phyloP scores from a whole-genome alignment of 2,329 filamentous ascomycete species.

The Boeremia exigua region DNA sequence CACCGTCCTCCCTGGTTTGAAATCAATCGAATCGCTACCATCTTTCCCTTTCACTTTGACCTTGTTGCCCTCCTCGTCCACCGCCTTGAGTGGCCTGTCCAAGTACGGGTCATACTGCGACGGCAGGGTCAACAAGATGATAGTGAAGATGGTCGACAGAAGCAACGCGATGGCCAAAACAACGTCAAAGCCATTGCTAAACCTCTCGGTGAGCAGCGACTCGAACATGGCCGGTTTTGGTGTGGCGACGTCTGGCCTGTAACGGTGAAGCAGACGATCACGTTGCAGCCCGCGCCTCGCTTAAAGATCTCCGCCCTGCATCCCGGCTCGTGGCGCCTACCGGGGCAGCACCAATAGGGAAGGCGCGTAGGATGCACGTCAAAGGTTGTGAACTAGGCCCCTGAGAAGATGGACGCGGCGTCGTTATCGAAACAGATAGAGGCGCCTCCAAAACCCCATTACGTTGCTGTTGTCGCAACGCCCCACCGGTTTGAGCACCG shows the following conservation, averaged over 20 bases:
- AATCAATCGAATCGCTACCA: slow-evolving; percentile 27
- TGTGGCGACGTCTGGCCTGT: slow-evolving; percentile 24
- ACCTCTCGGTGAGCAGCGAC: slow-evolving; percentile 33
- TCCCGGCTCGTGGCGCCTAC: slow-evolving; percentile 9
- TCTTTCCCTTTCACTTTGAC: slow-evolving; percentile 27
- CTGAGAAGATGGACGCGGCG: slow-evolving; percentile 14
- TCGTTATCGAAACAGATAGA: slow-evolving; percentile 30
- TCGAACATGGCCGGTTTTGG: slow-evolving; percentile 37
- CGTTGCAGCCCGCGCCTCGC: slow-evolving; percentile 21
- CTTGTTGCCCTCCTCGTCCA: slow-evolving; percentile 35
- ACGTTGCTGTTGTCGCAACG: slow-evolving; percentile 11
- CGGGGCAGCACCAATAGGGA: slow-evolving; percentile 18
- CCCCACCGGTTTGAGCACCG: slow-evolving; percentile 17
- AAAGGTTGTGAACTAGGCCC: slow-evolving; percentile 16
- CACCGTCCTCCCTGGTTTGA: slow-evolving; percentile 58
- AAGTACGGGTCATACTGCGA: slow-evolving; percentile 56
- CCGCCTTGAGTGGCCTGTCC: slow-evolving; percentile 31
- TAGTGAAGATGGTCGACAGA: slow-evolving; percentile 55
- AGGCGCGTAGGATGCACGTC: slow-evolving; percentile 18
- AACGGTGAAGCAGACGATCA: slow-evolving; percentile 18
- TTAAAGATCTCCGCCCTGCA: slow-evolving; percentile 12
- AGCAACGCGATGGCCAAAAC: slow-evolving; percentile 49
- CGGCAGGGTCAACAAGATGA: slow-evolving; percentile 61
- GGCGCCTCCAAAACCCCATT: slow-evolving; percentile 15
- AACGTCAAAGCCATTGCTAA: slow-evolving; percentile 43